Evolutionary conservation across 768 basidiomycete species (phyloP).

Genomic region (Leccinum aurantiacum): DNA sequence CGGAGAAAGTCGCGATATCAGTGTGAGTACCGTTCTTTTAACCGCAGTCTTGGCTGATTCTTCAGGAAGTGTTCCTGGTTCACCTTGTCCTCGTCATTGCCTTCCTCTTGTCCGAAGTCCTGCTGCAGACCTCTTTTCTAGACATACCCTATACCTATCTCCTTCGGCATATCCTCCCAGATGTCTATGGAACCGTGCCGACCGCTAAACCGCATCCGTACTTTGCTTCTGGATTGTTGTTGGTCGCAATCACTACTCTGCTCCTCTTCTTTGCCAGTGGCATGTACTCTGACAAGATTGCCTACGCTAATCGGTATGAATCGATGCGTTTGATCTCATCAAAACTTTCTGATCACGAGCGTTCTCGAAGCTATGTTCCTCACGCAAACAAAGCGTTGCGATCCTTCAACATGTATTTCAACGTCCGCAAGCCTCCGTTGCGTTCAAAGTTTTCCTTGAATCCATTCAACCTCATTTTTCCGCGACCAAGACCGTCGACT

Average conservation of each 20-base stretch:
- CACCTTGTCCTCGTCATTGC: constrained; percentile 66
- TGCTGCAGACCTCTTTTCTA: constrained; percentile 67
- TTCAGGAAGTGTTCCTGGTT: constrained; percentile 63
- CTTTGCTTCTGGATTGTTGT: constrained; percentile 73
- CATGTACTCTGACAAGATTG: constrained; percentile 95
- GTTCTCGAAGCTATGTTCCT: constrained; percentile 77
- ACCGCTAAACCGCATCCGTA: constrained; percentile 65
- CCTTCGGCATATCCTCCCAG: constrained; percentile 53
- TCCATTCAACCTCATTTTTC: constrained; percentile 40
- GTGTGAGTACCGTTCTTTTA: constrained; percentile 45
- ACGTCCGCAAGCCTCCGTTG: constrained; percentile 80
- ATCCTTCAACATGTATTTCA: constrained; percentile 95
- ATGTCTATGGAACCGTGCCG: constrained; percentile 40
- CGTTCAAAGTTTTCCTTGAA: constrained; percentile 53
- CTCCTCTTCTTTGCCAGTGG: constrained; percentile 95
- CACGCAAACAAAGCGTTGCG: constrained; percentile 92
- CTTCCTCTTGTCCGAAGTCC: constrained; percentile 73
- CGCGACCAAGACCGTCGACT: constrained; percentile 28
- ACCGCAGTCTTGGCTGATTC: constrained; percentile 20
- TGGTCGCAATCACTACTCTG: constrained; percentile 88
- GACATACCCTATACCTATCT: constrained; percentile 56
- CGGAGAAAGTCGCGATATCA: constrained; percentile 81
- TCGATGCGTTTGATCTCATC: constrained; percentile 10
- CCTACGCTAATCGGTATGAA: constrained; percentile 90
- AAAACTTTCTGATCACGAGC: constrained; percentile 15